Conservation (phyloP, 257 asterid species). For the Solanum bulbocastanum region DNA sequence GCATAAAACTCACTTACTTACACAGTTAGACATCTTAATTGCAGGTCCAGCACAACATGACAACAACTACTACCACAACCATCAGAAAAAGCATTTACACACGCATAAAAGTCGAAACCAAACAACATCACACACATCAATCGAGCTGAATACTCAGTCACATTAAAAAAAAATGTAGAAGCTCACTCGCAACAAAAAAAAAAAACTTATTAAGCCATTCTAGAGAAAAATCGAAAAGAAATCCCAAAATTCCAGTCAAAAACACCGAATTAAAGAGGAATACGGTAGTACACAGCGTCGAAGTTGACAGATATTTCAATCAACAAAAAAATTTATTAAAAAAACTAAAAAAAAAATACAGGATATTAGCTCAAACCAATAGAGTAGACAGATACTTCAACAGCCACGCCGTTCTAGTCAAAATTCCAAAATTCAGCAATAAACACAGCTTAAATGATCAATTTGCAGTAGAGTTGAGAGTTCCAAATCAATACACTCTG, state of each 20-base stretch:
- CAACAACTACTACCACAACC: neutral
- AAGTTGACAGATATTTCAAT: neutral
- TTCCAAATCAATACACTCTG: neutral
- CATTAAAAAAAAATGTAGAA: neutral
- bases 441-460: neutral
- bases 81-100: neutral
- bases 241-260: neutral
- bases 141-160: neutral
- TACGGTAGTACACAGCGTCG: too few species aligned
- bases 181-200: neutral
- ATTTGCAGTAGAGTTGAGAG: neutral
- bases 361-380: neutral
- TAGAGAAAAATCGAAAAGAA: neutral
- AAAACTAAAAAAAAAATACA: neutral
- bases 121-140: neutral
- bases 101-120: neutral
- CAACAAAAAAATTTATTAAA: neutral
- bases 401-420: neutral
- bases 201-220: neutral
- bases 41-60: neutral
- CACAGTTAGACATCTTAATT: neutral
- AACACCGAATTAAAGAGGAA: too few species aligned
- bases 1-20: neutral
- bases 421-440: neutral
- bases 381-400: neutral